phyloP scores from a whole-genome alignment of 768 basidiomycete species.

The Kondoa malvinella region DNA sequence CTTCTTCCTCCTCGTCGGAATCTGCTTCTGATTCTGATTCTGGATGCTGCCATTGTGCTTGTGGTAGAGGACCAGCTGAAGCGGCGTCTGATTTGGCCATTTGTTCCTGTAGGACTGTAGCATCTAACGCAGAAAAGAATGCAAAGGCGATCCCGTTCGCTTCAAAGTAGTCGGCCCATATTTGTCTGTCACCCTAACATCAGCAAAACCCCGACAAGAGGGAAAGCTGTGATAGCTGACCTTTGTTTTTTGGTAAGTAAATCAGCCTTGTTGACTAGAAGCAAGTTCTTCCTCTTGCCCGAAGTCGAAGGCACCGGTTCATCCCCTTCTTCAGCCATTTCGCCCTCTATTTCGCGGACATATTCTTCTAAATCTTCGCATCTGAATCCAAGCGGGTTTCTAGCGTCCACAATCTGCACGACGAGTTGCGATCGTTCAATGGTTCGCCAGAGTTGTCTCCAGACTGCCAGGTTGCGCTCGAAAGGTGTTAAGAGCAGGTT shows the following conservation, averaged over 20 bases:
- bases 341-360: conserved; percentile 51
- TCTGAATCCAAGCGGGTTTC: conserved; percentile 80
- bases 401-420: conserved; percentile 89
- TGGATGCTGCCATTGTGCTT: conserved; percentile 18
- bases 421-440: conserved; percentile 84
- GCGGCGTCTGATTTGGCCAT: conserved; percentile 33
- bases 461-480: conserved; percentile 93
- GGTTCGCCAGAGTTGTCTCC: conserved; percentile 96
- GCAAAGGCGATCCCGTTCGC: conserved; percentile 56
- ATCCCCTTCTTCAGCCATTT: conserved; percentile 48
- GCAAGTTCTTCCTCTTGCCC: conserved; percentile 51
- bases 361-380: conserved; percentile 82
- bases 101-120: conserved; percentile 63
- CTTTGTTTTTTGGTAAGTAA: conserved; percentile 70
- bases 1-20: conserved; percentile 26
- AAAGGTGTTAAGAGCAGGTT: conserved; percentile 84
- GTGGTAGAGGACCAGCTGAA: conserved; percentile 14
- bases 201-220: background rate
- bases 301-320: conserved; percentile 45
- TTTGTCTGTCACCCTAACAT: conserved; percentile 37
- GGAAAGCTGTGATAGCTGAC: conserved; percentile 35
- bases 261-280: conserved; percentile 93
- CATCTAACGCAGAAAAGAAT: conserved; percentile 85
- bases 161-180: conserved; percentile 89
- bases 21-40: conserved; percentile 24